These are phyloP conservation scores for Penicillium subrubescens DNA, from an alignment of 495 filamentous ascomycete species.

Conservation along the genomic window DNA sequence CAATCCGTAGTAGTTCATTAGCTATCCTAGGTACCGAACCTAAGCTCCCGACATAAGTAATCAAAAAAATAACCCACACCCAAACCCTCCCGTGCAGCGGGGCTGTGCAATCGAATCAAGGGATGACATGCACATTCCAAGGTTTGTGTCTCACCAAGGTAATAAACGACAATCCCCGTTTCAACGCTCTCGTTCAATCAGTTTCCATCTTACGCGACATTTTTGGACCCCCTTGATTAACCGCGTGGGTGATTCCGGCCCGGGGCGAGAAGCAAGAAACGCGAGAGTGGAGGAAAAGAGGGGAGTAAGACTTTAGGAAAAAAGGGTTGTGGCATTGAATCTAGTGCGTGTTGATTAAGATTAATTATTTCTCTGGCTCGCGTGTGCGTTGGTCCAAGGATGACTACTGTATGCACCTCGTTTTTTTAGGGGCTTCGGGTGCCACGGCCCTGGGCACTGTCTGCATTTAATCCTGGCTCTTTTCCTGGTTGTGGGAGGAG, in stretches of 20 bases:
- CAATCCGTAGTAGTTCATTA: not conserved
- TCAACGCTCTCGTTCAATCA: not conserved
- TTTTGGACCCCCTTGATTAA: slow-evolving; percentile 15
- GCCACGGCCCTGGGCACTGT: not conserved
- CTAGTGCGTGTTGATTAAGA: slow-evolving; percentile 5
- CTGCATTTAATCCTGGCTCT: slow-evolving; percentile 12
- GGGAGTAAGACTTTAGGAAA: not conserved
- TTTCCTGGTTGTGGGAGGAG: not conserved
- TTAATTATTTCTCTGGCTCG: slow-evolving; percentile 18
- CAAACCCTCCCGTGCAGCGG: slow-evolving; percentile 10
- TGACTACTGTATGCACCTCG: slow-evolving; percentile 15
- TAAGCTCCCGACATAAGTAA: not conserved
- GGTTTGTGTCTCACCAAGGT: not conserved
- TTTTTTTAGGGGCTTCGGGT: slow-evolving; percentile 1
- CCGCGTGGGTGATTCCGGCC: slow-evolving; percentile 28
- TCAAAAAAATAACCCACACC: not conserved
- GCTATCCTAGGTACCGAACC: too few species aligned
- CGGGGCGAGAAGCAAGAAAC: slow-evolving; percentile 26
- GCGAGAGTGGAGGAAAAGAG: not conserved
- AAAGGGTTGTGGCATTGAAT: not conserved
- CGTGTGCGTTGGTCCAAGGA: slow-evolving; percentile 22
- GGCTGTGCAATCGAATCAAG: slow-evolving; percentile 34
- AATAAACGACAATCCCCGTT: not conserved
- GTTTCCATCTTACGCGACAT: slow-evolving; percentile 2
- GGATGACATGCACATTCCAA: slow-evolving; percentile 34